Evolutionary conservation across 2,329 filamentous ascomycete genomes (phyloP), one percentile per base, ranked within the genome.

Genomic region (Calycina herbarum): DNA sequence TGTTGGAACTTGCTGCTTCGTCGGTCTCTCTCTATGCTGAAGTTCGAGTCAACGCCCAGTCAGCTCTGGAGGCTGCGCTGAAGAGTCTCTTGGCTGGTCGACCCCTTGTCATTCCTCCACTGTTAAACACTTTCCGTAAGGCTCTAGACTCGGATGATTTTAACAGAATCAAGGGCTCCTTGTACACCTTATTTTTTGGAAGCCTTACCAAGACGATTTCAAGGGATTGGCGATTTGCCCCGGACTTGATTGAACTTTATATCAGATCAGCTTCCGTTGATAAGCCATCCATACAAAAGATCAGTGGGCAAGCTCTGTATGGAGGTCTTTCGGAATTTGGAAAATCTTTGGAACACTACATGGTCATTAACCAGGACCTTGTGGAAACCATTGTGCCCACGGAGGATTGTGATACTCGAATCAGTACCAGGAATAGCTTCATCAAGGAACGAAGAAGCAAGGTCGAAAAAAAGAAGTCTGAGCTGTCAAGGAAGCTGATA

Each of bases 201-300:
- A 96, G 92, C 67, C 81, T 99, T 42, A 85, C 93, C 5, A 96
- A 94, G 79, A 96, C 94, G 0, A 86, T 96, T 57, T 87, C 93
- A 58, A 89, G 91, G 63, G 94, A 99, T 76, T 99, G 96, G 96
- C 90, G 94, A 48, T 97, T 94, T 77, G 93, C 95, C 0, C 95
- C 96, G 0, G 86, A 90, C n/a, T 81, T 97, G 59, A 92, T 99
- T 80, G 89, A 89, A 62, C 83, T 95, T 8, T 99, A 96, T 78
- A 95, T 99, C 69, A 87, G 91, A 73, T 93, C 95, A 2, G 94
- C 91, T 20, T 89, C 89, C 42, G 93, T 96, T 17, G 95, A 99
- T 78, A 97, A 97, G 76, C 88, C 93, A 4, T 97, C 94, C 0
- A 94, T 99, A 51, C 95, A 99, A 77, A 93, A 91, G 72, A 85